Conservation (phyloP, 495 filamentous ascomycete genomes). For the Penicillium robsamsonii region DNA sequence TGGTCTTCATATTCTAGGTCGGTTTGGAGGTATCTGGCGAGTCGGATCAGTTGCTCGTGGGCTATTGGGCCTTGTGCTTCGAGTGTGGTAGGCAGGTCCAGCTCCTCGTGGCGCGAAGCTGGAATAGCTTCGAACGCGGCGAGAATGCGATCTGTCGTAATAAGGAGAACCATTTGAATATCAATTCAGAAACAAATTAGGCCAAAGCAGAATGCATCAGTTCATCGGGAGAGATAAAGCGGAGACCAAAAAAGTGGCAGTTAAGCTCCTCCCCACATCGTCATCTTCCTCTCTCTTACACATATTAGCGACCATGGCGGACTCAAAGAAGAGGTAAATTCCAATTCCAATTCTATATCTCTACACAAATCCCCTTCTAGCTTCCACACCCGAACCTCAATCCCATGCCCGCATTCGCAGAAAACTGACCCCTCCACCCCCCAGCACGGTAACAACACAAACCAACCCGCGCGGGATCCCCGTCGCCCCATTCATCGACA, state of each 20-base stretch:
- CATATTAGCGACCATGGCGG: conserved; percentile 22
- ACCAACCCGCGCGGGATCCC: conserved; percentile 95
- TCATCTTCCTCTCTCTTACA: conserved; percentile 20
- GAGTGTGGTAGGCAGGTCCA: conserved; percentile 39
- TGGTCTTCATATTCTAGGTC: conserved; percentile 13
- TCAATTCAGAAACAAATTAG: not conserved
- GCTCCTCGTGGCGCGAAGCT: conserved; percentile 25
- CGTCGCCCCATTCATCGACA: conserved; percentile 91
- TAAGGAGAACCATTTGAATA: conserved; percentile 69
- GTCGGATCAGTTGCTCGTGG: conserved; percentile 70
- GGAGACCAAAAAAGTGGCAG: conserved; percentile 19
- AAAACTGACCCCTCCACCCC: conserved; percentile 26
- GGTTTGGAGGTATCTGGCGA: conserved; percentile 55
- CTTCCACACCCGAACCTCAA: not conserved
- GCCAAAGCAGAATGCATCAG: not conserved
- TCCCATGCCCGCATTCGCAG: not conserved
- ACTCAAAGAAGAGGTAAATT: conserved; percentile 28
- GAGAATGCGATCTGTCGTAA: conserved; percentile 68
- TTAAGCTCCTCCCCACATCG: conserved; percentile 28
- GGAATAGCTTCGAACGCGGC: conserved; percentile 55
- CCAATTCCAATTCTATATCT: conserved; percentile 2
- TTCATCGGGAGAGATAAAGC: conserved; percentile 8
- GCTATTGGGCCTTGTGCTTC: conserved; percentile 68
- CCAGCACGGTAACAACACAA: conserved; percentile 32
- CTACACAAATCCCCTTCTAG: not conserved